Conservation (phyloP, 2,329 filamentous ascomycete genomes). For the Stachybotrys chartarum region DNA sequence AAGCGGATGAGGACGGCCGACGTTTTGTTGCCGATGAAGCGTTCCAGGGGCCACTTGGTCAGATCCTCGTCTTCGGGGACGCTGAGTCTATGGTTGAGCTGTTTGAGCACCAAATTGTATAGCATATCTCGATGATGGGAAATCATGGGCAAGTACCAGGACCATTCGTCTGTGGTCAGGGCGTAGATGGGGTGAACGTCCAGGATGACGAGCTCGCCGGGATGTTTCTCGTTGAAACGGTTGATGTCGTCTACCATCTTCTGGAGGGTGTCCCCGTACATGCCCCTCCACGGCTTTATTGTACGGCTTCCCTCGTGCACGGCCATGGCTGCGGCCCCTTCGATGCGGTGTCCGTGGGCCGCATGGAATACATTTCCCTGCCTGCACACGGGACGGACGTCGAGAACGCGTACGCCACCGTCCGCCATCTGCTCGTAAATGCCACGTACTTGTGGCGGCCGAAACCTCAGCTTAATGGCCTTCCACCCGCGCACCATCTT, state of each 20-base stretch:
- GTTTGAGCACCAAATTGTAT: slow-evolving; percentile 11
- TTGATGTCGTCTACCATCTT: slow-evolving; percentile 21
- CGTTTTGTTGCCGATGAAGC: slow-evolving; percentile 14
- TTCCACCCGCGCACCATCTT: slow-evolving; percentile 4
- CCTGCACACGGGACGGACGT: slow-evolving; percentile 13
- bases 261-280: slow-evolving; percentile 13
- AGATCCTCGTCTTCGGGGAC: slow-evolving; percentile 16
- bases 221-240: slow-evolving; percentile 16
- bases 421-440: slow-evolving; percentile 16
- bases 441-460: slow-evolving; percentile 11
- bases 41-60: slow-evolving; percentile 13
- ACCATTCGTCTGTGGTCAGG: slow-evolving; percentile 1
- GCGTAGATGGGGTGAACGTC: slow-evolving; percentile 16
- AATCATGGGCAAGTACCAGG: not conserved
- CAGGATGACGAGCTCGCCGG: slow-evolving; percentile 25
- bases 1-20: slow-evolving; percentile 22
- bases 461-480: slow-evolving; percentile 10
- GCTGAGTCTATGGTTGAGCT: slow-evolving; percentile 11
- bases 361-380: slow-evolving; percentile 7
- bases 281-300: slow-evolving; percentile 12
- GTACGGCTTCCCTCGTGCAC: no score
- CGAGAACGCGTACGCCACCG: slow-evolving; percentile 22
- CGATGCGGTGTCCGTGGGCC: slow-evolving; percentile 10
- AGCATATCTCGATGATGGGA: slow-evolving; percentile 6
- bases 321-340: no score